A percentile compares a stretch with the other conserved stretches of the same genome.
phyloP scores from a whole-genome alignment of 129 eudicot species.

The Sambucus nigra region DNA sequence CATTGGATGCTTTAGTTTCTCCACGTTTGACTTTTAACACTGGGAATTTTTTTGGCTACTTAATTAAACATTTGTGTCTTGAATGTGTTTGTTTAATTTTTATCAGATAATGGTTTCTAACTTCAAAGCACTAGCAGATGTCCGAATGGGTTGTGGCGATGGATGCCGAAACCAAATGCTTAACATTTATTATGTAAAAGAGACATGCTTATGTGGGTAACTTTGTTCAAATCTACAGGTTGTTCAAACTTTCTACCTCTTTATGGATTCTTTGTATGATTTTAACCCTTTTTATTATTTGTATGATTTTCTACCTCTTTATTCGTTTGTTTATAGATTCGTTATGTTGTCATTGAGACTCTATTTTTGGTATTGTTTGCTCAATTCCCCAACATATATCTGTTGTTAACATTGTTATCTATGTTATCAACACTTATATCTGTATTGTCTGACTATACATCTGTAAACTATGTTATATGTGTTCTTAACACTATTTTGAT shows the following conservation, averaged over 20 bases:
- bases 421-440: no score
- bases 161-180: constrained; percentile 89
- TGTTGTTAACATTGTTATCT: no score
- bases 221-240: constrained; percentile 95
- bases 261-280: background rate
- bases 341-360: no score
- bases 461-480: no score
- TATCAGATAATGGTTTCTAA: constrained; percentile 86
- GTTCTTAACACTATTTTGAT: no score
- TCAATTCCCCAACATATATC: no score
- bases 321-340: no score
- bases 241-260: constrained; percentile 1
- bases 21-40: no score
- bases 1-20: no score
- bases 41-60: background rate
- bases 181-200: constrained; percentile 84
- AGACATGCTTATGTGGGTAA: constrained; percentile 94
- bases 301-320: no score
- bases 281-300: background rate
- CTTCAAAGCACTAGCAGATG: constrained; percentile 71
- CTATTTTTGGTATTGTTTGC: no score
- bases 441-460: no score
- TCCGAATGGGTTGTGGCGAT: constrained; percentile 79
- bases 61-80: background rate
- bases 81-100: background rate